Conservation (phyloP, 1,139 yeast genomes). For the Sugiyamaella pinicola region DNA sequence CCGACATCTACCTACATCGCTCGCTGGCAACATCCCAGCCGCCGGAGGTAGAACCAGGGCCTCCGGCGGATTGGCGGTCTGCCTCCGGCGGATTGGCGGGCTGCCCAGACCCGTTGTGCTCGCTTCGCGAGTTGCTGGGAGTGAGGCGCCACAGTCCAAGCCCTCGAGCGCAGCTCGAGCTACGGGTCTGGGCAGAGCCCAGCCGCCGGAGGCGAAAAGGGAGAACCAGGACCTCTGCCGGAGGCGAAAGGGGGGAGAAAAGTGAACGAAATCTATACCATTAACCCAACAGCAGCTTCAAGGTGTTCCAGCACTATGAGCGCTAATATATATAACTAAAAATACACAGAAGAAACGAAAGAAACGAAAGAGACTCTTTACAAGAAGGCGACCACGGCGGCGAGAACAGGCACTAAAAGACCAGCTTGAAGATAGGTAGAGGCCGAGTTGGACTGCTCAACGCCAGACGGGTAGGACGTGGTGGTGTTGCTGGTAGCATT, state of each 20-base stretch:
- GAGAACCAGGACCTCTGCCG: no score
- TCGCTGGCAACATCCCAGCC: no score
- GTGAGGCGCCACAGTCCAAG: no score
- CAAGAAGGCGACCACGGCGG: slow-evolving; percentile 17
- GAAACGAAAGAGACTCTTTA: slow-evolving; percentile 5
- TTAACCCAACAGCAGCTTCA: slow-evolving; percentile 5
- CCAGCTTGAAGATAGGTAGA: slow-evolving; percentile 17
- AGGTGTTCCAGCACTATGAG: slow-evolving; percentile 10
- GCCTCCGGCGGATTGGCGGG: no score
- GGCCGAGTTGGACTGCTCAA: slow-evolving; percentile 18
- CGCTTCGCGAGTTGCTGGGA: no score
- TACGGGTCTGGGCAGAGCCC: no score
- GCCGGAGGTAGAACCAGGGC: no score
- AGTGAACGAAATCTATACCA: neutral
- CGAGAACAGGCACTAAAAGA: slow-evolving; percentile 16
- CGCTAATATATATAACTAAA: slow-evolving; percentile 5
- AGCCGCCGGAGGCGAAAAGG: no score
- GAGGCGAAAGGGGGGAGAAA: no score
- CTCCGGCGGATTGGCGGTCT: no score
- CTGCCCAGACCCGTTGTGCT: no score
- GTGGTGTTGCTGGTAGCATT: slow-evolving; percentile 13
- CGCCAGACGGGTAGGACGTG: slow-evolving; percentile 9
- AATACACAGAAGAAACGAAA: slow-evolving; percentile 13
- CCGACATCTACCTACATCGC: no score
- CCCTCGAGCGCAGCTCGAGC: neutral